phyloP scores from a whole-genome alignment of 495 filamentous ascomycete species.

The Pyronema domesticum region DNA sequence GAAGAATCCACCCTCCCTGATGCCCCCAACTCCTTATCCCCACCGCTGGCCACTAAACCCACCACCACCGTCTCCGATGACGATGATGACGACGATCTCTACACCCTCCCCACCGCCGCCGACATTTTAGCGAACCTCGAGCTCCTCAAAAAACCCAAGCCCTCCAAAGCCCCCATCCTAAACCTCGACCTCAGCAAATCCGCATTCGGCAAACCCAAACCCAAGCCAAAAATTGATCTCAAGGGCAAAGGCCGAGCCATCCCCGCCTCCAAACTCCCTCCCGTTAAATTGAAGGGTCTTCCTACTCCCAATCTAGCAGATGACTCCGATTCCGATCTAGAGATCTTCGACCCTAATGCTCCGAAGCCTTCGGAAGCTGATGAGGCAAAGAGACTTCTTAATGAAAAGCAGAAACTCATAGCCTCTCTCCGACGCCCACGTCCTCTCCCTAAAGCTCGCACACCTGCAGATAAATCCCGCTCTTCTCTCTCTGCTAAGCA shows the following conservation, averaged over 20 bases:
- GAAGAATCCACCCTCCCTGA: not conserved
- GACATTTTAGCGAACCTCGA: too few relatives aligned
- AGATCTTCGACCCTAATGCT: conserved; percentile 31
- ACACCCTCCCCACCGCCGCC: too few relatives aligned
- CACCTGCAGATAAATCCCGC: not conserved
- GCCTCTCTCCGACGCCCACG: conserved; percentile 18
- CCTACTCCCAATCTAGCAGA: conserved; percentile 8
- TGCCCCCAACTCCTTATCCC: not conserved
- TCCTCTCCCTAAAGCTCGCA: not conserved
- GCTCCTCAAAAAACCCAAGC: too few relatives aligned
- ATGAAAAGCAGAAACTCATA: conserved; percentile 27
- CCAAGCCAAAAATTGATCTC: conserved; percentile 1
- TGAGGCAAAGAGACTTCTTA: not conserved
- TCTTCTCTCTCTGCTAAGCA: conserved; percentile 44
- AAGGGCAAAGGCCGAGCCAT: conserved; percentile 25
- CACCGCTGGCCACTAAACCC: not conserved
- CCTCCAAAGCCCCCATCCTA: too few relatives aligned
- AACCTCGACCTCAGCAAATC: too few relatives aligned
- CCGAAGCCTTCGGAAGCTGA: not conserved
- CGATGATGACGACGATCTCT: too few relatives aligned
- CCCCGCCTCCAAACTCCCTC: conserved; percentile 26
- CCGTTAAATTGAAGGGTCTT: conserved; percentile 13
- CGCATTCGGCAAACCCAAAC: too few relatives aligned
- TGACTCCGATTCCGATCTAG: conserved; percentile 51
- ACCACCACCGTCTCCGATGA: too few relatives aligned